Base-by-base conservation (phyloP, 2,329 filamentous ascomycete genomes). In the Ophiocordyceps unilateralis region DNA sequence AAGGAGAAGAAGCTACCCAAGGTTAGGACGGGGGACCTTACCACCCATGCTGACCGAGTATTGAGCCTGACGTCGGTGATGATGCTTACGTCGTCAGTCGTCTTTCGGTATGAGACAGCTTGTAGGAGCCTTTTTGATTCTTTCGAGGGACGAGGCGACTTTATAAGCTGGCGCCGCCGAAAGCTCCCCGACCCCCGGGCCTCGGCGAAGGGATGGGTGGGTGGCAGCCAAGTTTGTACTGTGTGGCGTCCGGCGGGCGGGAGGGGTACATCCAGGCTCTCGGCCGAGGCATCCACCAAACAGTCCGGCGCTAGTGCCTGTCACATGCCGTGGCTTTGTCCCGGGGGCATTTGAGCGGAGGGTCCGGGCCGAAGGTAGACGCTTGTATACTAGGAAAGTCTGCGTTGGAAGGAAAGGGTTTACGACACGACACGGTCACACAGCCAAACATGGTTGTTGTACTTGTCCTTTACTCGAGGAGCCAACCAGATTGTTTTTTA, bases 21-120 rank as follows among this genome's bases (percentile, higher is more conserved):
- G 24, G 12, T 8, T 8, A 26, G 4, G 24, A 26, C 9, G 12
- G 7, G 24, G 24, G 50, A 11, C 58, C 60, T 49, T 52, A 62
- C 60, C 60, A 51, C 60, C 60, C 60, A 63, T 63, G 47, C 49
- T 61, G 24, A 26, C 24, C n/a, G n/a, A n/a, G n/a, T n/a, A n/a
- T n/a, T n/a, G n/a, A n/a, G n/a, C n/a, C n/a, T n/a, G n/a, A n/a
- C n/a, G 51, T 49, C 43, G 37, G 19, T 39, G n/a, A 39, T 23
- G 38, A 22, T 40, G 5, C 26, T 15, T 8, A 3, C 10, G 6
- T 39, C 41, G 21, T 42, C 37, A 21, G 28, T n/a, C 26, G 39
- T 11, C 12, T 32, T 34, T 5, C 8, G 9, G 15, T 34, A 5
- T 17, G 9, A 8, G 32, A 17, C 4, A 9, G n/a, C 7, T 34